These are phyloP conservation scores for Aspergillus aculeatus DNA, from an alignment of 2,329 filamentous ascomycete genomes.

Conservation along the genomic window DNA sequence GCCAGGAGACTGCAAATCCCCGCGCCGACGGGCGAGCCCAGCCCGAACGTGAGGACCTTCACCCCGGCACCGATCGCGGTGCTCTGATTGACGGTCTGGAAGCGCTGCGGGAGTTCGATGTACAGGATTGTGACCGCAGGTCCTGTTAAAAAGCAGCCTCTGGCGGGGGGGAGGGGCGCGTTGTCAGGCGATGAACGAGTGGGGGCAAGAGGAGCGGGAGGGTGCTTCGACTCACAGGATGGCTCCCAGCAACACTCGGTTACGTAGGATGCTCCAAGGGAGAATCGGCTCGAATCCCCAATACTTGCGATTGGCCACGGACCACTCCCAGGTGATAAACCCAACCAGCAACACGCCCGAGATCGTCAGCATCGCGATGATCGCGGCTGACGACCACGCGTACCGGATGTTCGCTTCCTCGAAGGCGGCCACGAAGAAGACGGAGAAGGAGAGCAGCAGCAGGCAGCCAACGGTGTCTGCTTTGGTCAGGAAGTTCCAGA, in stretches of 20 bases:
- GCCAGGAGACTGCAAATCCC: conserved; percentile 15
- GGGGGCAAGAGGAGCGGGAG: background rate
- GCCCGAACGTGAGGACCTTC: conserved; percentile 20
- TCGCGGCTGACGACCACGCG: conserved; percentile 53
- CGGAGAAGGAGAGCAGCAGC: conserved; percentile 53
- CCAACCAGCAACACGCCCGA: conserved; percentile 37
- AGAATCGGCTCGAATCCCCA: conserved; percentile 15
- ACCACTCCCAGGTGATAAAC: conserved; percentile 19
- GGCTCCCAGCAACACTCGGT: conserved; percentile 17
- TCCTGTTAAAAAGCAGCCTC: conserved; percentile 19
- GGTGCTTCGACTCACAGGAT: conserved; percentile 9
- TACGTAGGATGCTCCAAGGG: conserved; percentile 15
- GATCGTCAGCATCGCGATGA: conserved; percentile 51
- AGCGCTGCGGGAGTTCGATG: conserved; percentile 24
- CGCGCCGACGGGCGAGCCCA: conserved; percentile 18
- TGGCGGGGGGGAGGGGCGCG: background rate
- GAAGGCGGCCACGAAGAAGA: conserved; percentile 56
- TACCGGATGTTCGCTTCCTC: conserved; percentile 57
- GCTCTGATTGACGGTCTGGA: conserved; percentile 24
- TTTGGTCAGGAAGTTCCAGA: background rate
- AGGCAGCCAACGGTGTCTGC: conserved; percentile 55
- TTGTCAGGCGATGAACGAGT: background rate
- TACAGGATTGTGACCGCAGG: conserved; percentile 17
- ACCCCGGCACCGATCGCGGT: conserved; percentile 20
- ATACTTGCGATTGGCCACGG: conserved; percentile 5